A percentile compares a stretch with the other conserved stretches of the same genome.
phyloP scores from a whole-genome alignment of 2,329 filamentous ascomycete species.

The Paracoccidioides brasiliensis region DNA sequence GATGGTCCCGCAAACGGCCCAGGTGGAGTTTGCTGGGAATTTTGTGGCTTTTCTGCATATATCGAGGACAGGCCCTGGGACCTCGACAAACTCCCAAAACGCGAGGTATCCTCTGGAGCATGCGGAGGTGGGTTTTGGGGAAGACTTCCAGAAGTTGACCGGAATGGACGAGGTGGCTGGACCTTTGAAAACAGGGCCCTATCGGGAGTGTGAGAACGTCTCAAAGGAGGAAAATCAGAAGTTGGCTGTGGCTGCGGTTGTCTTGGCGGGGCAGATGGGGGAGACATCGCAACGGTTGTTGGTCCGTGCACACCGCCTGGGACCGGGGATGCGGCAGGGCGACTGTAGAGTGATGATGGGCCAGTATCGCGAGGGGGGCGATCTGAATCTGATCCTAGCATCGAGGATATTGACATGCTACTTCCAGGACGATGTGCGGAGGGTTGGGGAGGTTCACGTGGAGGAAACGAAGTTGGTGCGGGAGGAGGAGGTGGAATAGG shows the following conservation, averaged over 20 bases:
- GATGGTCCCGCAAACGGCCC: slow-evolving; percentile 23
- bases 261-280: slow-evolving; percentile 28
- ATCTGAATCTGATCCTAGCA: slow-evolving; percentile 46
- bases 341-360: slow-evolving; percentile 36
- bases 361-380: slow-evolving; percentile 34
- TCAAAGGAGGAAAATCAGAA: slow-evolving; percentile 49
- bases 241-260: slow-evolving; percentile 35
- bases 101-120: slow-evolving; percentile 18
- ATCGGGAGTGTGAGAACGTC: slow-evolving; percentile 62
- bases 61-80: slow-evolving; percentile 18
- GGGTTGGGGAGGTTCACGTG: slow-evolving; percentile 42
- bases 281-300: slow-evolving; percentile 28
- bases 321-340: slow-evolving; percentile 26
- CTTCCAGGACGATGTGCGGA: slow-evolving; percentile 44
- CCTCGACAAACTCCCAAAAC: slow-evolving; percentile 21
- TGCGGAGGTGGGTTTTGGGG: slow-evolving; percentile 9
- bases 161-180: slow-evolving; percentile 22
- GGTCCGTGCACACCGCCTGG: slow-evolving; percentile 3
- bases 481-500: slow-evolving; percentile 28
- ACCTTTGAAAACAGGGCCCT: slow-evolving; percentile 42
- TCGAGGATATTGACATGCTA: slow-evolving; percentile 63
- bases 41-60: slow-evolving; percentile 23
- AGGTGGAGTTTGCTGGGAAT: slow-evolving; percentile 23
- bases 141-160: slow-evolving; percentile 25
- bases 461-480: slow-evolving; percentile 24